Evolutionary conservation across 305 asterid genomes (phyloP), one percentile per base, ranked within the genome.

Genomic region (Ilex paraguariensis): DNA sequence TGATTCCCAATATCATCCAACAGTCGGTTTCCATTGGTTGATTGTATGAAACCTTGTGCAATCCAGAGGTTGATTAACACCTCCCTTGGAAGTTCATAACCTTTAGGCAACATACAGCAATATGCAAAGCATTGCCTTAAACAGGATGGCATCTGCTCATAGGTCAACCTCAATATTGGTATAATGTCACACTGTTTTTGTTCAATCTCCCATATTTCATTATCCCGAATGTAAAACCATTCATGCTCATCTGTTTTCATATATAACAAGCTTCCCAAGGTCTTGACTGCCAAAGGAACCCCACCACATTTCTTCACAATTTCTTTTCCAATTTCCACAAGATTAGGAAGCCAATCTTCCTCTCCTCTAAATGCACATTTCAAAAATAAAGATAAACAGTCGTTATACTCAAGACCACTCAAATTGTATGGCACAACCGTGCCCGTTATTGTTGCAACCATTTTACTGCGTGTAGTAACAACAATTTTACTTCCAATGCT

Each of bases 91-190:
- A 77, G 70, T 68, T 79, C 80, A 12, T 72, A 31, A 49, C 80
- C 88, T 73, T 75, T 82, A 4, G 80, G 73, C 54, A 77, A 77
- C 85, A 75, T 75, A 45, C 82, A 77, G 76, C 82, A 82, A 72
- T 82, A 82, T 10, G 85, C 84, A 64, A 82, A 77, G 59, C 88
- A 82, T 57, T 79, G 88, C 76, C 72, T 83, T 63, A 83, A 59
- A 69, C 73, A 57, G 39, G 81, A 70, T 11, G 89, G 82, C 65
- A 82, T 61, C 45, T 67, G 68, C 51, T 80, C 86, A 56, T 80
- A 82, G 57, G 84, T 82, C 62, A 80, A 68, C 69, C 70, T 59
- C 71, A 82, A 60, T n/a, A 82, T 55, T 12, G 84, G 82, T 30
- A 83, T 70, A 32, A 83, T 78, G 42, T 78, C 86, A 33, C 61